Evolutionary conservation across 768 basidiomycete species (phyloP), one percentile per base, ranked within the genome.

Genomic region (Saitozyma podzolica): DNA sequence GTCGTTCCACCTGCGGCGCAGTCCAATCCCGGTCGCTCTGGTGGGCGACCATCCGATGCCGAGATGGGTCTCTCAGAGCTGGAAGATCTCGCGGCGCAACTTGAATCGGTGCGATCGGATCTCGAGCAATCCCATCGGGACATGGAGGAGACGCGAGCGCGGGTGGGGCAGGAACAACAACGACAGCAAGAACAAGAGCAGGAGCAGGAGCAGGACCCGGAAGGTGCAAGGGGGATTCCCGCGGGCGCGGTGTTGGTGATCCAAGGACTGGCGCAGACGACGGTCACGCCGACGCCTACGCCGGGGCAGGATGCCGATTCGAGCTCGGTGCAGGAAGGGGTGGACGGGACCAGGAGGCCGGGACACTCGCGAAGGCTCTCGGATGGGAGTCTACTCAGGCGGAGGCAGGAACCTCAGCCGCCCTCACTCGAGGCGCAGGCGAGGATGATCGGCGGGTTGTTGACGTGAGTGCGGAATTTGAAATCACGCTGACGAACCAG

Each of bases 401-500:
- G 49, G 37, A 43, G 45, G 49, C 59, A 48, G 48, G 49, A 59
- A 61, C 16, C 53, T 10, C 54, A 60, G 53, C 29, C 50, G 47
- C 19, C 65, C 14, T 67, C 61, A 11, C 19, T 74, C 41, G 70
- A 74, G 16, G 57, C 64, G 19, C 73, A 74, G 54, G 70, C 70
- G 37, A 65, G 70, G 42, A 69, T 72, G 64, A 74, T 74, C 42
- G 66, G 73, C 39, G 70, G 70, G 10, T 59, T 74, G 16, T 45
- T 74, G 17, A 68, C 70, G 73, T 74, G 61, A 67, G 73, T 54
- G n/a, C n/a, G 29, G 0, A 51, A 40, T 9, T 50, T 49, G 43
- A 7, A 41, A 55, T 43, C 14, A 37, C 43, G 40, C 56, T 55
- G 8, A 52, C 56, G n/a, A 6, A 16, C 17, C 65, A 89, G 91